These are phyloP conservation scores for Heliosperma pusillum DNA, from an alignment of 148 eudicot species.

Conservation along the genomic window DNA sequence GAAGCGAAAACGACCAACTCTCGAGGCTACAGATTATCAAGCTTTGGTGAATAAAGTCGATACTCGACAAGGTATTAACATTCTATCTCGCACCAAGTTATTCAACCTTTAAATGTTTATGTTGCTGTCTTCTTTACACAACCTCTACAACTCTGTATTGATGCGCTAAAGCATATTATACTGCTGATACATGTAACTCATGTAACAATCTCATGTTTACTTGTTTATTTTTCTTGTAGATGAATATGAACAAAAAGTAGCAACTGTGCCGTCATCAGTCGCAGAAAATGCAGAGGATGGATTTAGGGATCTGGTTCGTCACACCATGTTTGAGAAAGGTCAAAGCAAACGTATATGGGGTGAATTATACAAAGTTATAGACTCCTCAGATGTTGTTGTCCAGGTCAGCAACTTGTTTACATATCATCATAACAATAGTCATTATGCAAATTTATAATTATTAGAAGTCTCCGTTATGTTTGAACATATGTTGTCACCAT, in stretches of 20 bases:
- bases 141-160: too few species aligned
- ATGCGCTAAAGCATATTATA: too few species aligned
- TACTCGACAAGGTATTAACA: constrained; percentile 57
- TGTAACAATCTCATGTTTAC: constrained; percentile 1
- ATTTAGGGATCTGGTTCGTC: constrained; percentile 87
- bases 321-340: constrained; percentile 95
- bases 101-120: too few species aligned
- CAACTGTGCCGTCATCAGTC: constrained; percentile 33
- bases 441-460: background rate
- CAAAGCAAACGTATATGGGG: constrained; percentile 99
- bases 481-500: background rate
- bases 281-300: constrained; percentile 80
- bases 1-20: constrained; percentile 65
- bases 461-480: background rate
- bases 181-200: background rate
- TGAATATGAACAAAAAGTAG: constrained; percentile 66
- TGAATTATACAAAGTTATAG: constrained; percentile 96
- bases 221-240: constrained; percentile 38
- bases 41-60: constrained; percentile 73
- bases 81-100: background rate
- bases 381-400: constrained; percentile 95
- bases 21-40: constrained; percentile 63
- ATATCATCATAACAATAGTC: background rate
- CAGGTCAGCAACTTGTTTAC: constrained; percentile 51
- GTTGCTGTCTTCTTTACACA: too few species aligned